These are phyloP conservation scores for Acacia crassicarpa DNA, from an alignment of 306 rosid species.

Conservation along the genomic window DNA sequence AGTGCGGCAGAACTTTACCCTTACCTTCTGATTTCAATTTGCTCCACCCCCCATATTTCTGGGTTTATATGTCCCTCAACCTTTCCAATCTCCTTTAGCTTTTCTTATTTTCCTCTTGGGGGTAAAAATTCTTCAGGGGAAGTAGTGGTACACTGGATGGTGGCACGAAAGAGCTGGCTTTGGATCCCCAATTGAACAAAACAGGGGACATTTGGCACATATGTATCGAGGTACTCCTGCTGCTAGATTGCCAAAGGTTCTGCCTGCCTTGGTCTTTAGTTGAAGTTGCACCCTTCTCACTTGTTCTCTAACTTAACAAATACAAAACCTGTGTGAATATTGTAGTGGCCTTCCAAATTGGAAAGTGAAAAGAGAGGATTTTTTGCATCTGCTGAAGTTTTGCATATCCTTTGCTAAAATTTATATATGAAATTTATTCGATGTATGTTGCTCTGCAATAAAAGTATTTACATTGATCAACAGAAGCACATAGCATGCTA, in stretches of 20 bases:
- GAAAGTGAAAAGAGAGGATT: background rate
- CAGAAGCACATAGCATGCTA: conserved; percentile 16
- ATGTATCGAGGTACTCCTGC: conserved; percentile 65
- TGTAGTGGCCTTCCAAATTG: conserved; percentile 11
- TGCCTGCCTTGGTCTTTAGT: conserved; percentile 19
- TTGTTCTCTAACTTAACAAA: conserved; percentile 15
- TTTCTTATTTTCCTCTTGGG: conserved; percentile 20
- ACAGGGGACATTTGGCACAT: conserved; percentile 98
- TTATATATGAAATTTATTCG: conserved; percentile 17
- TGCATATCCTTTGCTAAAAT: conserved; percentile 5
- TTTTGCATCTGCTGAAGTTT: background rate
- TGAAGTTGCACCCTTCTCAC: conserved; percentile 17
- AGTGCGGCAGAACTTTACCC: conserved; percentile 5
- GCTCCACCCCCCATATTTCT: background rate
- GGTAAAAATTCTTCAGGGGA: conserved; percentile 36
- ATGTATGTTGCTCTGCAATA: background rate
- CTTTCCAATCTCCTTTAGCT: conserved; percentile 11
- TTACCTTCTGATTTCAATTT: background rate
- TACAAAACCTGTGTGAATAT: conserved; percentile 10
- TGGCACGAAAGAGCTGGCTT: conserved; percentile 63
- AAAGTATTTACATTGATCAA: conserved; percentile 3
- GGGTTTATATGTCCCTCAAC: background rate
- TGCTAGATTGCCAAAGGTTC: conserved; percentile 28
- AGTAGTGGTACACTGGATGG: conserved; percentile 46
- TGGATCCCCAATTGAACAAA: conserved; percentile 78